phyloP scores from a whole-genome alignment of 129 eudicot genomes.

The Deinandra increscens region DNA sequence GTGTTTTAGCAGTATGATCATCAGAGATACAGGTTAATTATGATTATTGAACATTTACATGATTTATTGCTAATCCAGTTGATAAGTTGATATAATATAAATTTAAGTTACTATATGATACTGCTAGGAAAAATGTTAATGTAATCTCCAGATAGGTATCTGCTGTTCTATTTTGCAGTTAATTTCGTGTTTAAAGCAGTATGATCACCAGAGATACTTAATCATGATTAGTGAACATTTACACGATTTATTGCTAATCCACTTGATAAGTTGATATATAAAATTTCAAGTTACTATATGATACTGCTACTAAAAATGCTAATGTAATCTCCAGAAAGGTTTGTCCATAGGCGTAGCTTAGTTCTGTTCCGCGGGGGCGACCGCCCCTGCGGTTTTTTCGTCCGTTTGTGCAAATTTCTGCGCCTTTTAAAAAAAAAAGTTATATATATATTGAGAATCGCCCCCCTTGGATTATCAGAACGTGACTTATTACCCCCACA shows the following conservation, averaged over 20 bases:
- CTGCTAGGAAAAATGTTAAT: background rate
- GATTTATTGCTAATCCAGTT: background rate
- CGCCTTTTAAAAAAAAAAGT: too few species aligned
- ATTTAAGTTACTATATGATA: slow-evolving; percentile 1
- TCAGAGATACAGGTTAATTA: background rate
- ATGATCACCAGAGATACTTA: background rate
- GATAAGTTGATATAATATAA: background rate
- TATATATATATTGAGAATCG: too few species aligned
- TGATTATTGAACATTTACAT: background rate
- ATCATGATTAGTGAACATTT: background rate
- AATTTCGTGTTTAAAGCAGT: background rate
- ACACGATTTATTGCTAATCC: background rate
- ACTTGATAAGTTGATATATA: too few species aligned
- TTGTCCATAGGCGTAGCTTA: too few species aligned
- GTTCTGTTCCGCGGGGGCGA: too few species aligned
- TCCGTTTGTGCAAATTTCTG: too few species aligned
- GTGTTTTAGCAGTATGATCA: background rate
- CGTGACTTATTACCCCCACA: too few species aligned
- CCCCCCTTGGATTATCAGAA: too few species aligned
- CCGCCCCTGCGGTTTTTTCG: too few species aligned
- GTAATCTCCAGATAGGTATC: slow-evolving; percentile 66
- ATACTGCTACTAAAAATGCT: background rate
- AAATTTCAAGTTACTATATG: background rate
- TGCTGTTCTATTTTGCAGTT: slow-evolving; percentile 6
- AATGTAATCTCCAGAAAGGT: slow-evolving; percentile 67